Evolutionary conservation across 192 early-diverging fungal species (phyloP), one percentile per base, ranked within the genome.

Genomic region (Coemansia sp.): DNA sequence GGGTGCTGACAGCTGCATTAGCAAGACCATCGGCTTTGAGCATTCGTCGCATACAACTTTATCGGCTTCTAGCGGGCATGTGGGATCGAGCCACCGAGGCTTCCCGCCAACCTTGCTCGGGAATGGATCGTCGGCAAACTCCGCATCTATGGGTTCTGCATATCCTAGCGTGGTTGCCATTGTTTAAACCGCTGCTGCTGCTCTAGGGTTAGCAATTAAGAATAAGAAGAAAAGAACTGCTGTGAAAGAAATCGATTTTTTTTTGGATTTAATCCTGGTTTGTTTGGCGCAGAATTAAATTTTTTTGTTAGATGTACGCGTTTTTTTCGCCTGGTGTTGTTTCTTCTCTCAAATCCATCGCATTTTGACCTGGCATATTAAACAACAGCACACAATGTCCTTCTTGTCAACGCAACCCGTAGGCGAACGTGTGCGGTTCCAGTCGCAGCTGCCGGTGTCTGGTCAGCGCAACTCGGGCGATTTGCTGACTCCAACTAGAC

Each of bases 1-100:
- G 9, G 96, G 93, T 1, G 93, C 90, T 54, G 94, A 98, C 6
- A 98, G 65, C 80, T 96, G 93, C 48, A 91, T 41, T 47, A 96
- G 79, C 58, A 92, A 67, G 9, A 69, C 64, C 92, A 94, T 90
- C 3, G 88, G 81, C 46, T 82, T 82, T 11, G 69, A 53, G 64
- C 93, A 96, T 10, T 83, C 79, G 21, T 81, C 84, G 67, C 94
- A 96, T 11, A 58, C 51, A 5, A 86, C 86, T 34, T 71, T 48
- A 30, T 87, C 84, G 9, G 67, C 72, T 36, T 69, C 60, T 23
- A 93, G 68, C 21, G 88, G 82, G 18, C 80, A 59, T 23, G 73
- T 79, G 8, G 88, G 90, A 62, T 93, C 87, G 31, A 96, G 76
- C 95, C 93, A 96, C 41, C 40, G 56, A 20, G 94, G 92, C 28